Conservation (phyloP, 768 basidiomycete species). For the Amanita inopinata region DNA sequence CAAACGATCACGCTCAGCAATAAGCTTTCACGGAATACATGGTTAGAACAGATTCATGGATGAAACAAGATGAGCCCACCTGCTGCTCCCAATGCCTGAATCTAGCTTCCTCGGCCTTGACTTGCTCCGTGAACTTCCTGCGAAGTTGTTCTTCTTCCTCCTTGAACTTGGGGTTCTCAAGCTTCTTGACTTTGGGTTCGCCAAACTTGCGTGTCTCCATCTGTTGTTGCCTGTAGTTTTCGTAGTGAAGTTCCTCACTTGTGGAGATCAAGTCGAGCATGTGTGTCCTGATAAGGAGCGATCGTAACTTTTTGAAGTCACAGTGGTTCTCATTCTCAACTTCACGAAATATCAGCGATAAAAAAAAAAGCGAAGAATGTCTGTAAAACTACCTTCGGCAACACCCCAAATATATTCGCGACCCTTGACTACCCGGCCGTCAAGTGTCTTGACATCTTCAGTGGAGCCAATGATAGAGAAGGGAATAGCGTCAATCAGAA, state of each 20-base stretch:
- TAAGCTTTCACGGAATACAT: slow-evolving; percentile 53
- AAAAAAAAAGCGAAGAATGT: not conserved
- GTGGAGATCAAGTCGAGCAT: slow-evolving; percentile 98
- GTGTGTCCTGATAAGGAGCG: slow-evolving; percentile 91
- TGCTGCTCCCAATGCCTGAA: slow-evolving; percentile 99
- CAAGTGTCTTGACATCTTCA: slow-evolving; percentile 83
- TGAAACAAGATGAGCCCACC: slow-evolving; percentile 37
- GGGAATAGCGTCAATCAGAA: slow-evolving; percentile 85
- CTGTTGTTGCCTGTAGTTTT: slow-evolving; percentile 95
- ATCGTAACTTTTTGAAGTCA: slow-evolving; percentile 96
- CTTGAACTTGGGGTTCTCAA: slow-evolving; percentile 99
- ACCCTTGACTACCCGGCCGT: slow-evolving; percentile 92
- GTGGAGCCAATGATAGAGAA: slow-evolving; percentile 99
- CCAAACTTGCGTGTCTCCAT: slow-evolving; percentile 99
- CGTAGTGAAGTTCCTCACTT: slow-evolving; percentile 93
- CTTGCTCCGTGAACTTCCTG: slow-evolving; percentile 98
- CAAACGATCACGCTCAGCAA: slow-evolving; percentile 95
- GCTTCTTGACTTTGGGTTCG: slow-evolving; percentile 96
- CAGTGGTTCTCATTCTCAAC: slow-evolving; percentile 99
- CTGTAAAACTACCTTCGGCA: slow-evolving; percentile 68
- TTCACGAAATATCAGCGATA: slow-evolving; percentile 19
- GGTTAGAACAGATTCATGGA: slow-evolving; percentile 7
- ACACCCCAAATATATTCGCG: slow-evolving; percentile 99
- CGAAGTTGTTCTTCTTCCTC: slow-evolving; percentile 96
- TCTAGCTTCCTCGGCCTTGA: slow-evolving; percentile 94